Percentiles rank a stretch among this genome's conserved stretches.
Evolutionary conservation across 257 asterid species (phyloP).

Genomic region (Salvia splendens): DNA sequence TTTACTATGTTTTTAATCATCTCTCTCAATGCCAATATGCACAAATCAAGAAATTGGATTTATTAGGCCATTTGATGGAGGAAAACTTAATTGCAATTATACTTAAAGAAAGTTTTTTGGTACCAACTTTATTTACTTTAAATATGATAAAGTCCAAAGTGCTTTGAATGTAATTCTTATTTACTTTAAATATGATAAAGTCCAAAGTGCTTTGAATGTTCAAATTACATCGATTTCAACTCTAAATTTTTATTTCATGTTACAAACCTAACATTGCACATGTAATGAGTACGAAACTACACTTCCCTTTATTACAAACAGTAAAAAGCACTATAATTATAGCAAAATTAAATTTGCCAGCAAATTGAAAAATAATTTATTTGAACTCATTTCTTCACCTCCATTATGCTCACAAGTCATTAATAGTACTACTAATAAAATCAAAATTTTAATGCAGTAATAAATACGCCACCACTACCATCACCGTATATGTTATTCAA

Average conservation of each 20-base stretch:
- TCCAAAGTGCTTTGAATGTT: neutral
- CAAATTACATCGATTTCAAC: neutral
- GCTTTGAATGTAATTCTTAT: neutral
- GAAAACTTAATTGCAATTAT: too few relatives aligned
- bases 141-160: neutral
- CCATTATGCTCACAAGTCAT: neutral
- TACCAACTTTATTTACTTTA: too few relatives aligned
- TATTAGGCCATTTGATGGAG: too few relatives aligned
- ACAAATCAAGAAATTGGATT: too few relatives aligned
- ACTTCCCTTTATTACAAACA: neutral
- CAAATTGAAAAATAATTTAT: constrained; percentile 14
- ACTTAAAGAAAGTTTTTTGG: neutral
- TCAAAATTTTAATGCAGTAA: neutral
- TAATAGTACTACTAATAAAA: neutral
- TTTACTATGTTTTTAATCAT: too few relatives aligned
- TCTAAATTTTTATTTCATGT: neutral
- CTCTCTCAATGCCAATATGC: too few relatives aligned
- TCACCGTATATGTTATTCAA: neutral
- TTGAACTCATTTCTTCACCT: neutral
- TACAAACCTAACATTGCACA: constrained; percentile 11
- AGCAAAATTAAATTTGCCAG: constrained; percentile 2
- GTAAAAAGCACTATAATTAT: neutral
- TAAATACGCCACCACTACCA: neutral
- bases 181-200: too few relatives aligned
- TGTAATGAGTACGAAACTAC: constrained; percentile 4